These are phyloP conservation scores for Grigorovia humatica DNA, from an alignment of 805 yeast species.

Conservation along the genomic window DNA sequence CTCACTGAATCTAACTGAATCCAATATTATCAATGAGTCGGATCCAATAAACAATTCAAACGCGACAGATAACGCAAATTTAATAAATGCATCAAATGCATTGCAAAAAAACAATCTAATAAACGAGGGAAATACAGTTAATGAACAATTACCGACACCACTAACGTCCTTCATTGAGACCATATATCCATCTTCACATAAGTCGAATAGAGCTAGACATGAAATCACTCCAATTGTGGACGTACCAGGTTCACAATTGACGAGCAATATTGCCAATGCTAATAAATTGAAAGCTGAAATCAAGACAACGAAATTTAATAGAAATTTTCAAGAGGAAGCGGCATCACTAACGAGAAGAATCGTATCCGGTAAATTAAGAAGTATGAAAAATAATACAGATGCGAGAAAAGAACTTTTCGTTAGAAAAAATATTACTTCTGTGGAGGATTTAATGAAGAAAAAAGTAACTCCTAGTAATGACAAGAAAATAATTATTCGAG, in stretches of 20 bases:
- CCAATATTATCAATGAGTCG: not conserved
- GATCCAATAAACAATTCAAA: not conserved
- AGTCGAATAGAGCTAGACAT: not conserved
- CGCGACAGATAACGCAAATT: not conserved
- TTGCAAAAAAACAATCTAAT: not conserved
- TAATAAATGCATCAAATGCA: not conserved
- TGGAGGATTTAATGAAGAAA: not conserved
- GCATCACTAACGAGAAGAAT: slow-evolving; percentile 1
- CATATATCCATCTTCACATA: slow-evolving; percentile 1
- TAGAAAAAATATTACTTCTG: slow-evolving; percentile 1
- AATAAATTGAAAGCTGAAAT: not conserved
- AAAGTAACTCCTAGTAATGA: not conserved
- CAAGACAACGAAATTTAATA: not conserved
- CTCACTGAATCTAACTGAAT: not conserved
- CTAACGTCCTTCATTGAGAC: slow-evolving; percentile 3
- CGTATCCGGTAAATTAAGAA: not conserved
- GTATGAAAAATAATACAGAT: not conserved
- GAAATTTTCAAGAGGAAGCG: slow-evolving; percentile 2
- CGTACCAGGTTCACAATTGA: not conserved
- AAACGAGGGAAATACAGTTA: not conserved
- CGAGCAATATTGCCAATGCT: not conserved
- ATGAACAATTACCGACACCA: slow-evolving; percentile 2
- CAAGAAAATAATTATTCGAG: not conserved
- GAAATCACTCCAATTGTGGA: not conserved
- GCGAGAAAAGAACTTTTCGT: not conserved